These are phyloP conservation scores for Vitis rotundifolia DNA, from an alignment of 164 flowering plant species.

Conservation along the genomic window DNA sequence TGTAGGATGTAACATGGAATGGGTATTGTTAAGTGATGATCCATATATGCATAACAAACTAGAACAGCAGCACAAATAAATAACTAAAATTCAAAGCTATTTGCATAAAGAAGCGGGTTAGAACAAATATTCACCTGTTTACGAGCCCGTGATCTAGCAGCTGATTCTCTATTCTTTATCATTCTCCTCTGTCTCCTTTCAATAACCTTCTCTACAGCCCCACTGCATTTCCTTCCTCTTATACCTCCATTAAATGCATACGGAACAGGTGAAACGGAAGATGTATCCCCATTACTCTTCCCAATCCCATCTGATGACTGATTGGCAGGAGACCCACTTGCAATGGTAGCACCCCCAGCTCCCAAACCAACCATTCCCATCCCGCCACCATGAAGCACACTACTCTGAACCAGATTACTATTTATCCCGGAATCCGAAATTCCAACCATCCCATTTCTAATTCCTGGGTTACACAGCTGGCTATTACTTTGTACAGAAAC, in stretches of 20 bases:
- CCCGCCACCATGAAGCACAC: conserved; percentile 43
- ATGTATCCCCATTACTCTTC: conserved; percentile 71
- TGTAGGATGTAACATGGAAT: too few species aligned
- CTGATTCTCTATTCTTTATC: conserved; percentile 74
- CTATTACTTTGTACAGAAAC: conserved; percentile 29
- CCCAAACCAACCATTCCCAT: conserved; percentile 64
- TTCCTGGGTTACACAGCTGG: conserved; percentile 46
- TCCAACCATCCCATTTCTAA: conserved; percentile 54
- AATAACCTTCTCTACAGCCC: conserved; percentile 58
- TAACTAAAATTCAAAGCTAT: not conserved
- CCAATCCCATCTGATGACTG: conserved; percentile 76
- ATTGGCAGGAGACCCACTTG: conserved; percentile 62
- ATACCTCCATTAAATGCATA: conserved; percentile 65
- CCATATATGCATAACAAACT: too few species aligned
- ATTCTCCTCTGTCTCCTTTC: conserved; percentile 74
- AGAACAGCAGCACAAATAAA: too few species aligned
- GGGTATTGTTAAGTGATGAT: too few species aligned
- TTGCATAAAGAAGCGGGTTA: not conserved
- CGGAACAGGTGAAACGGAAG: conserved; percentile 85
- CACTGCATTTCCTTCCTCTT: conserved; percentile 47
- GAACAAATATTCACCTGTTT: conserved; percentile 48
- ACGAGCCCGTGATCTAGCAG: conserved; percentile 72
- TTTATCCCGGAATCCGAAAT: conserved; percentile 41
- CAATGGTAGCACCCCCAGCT: conserved; percentile 40
- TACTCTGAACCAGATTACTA: conserved; percentile 38